phyloP scores from a whole-genome alignment of 75 land plant genomes.

The Chamaecyparis obtusa region DNA sequence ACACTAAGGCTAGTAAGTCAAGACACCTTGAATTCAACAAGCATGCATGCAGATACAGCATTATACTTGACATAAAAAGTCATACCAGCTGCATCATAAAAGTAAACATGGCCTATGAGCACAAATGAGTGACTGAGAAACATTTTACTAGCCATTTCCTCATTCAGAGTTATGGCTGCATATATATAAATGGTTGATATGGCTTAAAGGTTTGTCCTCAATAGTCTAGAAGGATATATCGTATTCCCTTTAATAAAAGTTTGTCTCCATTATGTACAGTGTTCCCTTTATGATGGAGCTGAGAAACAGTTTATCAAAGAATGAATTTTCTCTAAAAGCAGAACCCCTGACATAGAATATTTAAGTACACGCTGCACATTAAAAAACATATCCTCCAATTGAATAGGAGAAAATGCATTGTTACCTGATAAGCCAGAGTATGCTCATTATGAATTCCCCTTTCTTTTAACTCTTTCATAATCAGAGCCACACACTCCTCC shows the following conservation, averaged over 20 bases:
- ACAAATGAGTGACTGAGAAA: background rate
- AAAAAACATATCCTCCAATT: background rate
- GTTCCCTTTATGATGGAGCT: background rate
- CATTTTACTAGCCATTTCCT: background rate
- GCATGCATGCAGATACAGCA: background rate
- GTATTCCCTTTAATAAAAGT: background rate
- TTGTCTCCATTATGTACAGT: background rate
- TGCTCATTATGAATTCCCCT: slow-evolving; percentile 63
- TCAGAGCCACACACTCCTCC: slow-evolving; percentile 76
- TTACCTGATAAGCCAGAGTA: slow-evolving; percentile 89
- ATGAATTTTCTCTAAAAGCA: background rate
- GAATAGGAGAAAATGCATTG: background rate
- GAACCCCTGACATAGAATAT: background rate
- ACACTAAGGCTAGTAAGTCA: background rate
- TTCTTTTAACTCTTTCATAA: slow-evolving; percentile 70
- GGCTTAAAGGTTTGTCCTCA: too few species aligned
- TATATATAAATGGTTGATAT: background rate
- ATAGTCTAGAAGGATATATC: background rate
- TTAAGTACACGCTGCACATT: background rate
- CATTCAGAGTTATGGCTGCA: background rate
- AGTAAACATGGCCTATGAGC: background rate
- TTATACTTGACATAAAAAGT: background rate
- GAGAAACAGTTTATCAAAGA: background rate
- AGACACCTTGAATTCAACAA: background rate
- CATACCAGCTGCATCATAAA: background rate